Evolutionary conservation across 352 stramenopile genomes (phyloP), one percentile per base, ranked within the genome.

Genomic region (Thalassiosira livingstoniorum): DNA sequence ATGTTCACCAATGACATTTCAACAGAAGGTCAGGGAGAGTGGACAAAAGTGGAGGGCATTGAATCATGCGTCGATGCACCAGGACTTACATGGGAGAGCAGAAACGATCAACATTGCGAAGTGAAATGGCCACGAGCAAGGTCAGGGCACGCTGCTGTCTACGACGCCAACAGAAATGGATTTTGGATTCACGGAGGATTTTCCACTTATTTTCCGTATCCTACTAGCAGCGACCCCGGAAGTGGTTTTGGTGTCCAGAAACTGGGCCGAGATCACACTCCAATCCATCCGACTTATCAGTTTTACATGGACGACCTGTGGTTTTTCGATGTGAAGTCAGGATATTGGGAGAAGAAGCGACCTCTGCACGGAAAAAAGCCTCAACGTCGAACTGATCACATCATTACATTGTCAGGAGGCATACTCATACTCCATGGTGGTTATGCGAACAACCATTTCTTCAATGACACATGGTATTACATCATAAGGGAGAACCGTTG

Each of bases 401-500:
- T 89, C 25, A 82, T 99, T 7, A 82, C 98, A 1, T 88, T 87
- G 53, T 54, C 88, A 43, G 81, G 75, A 34, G 86, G 97, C 55
- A 83, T 97, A 0, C 94, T 98, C n/a, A 68, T 98, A 7, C 76
- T 98, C 0, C 96, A 98, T 66, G 96, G 97, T 15, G 97, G 97
- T 0, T 98, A 97, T 83, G 83, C 95, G 45, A 93, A 96, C 78
- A 98, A 98, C 72, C 94, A 96, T 76, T 96, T 97, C 83, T 98
- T 97, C 80, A 93, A 97, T 53, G 97, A 98, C 80, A 98, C 95
- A 21, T 99, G 97, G 97, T 95, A 98, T 78, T 98, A 97, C 89
- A 98, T 98, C 86, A 96, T 96, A 43, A 96, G 93, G 86, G 92
- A 83, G 77, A 89, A 95, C 60, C 90, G 92, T 7, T 99, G 97